Evolutionary conservation across 345 rosid species (phyloP).

Genomic region (Salix viminalis): DNA sequence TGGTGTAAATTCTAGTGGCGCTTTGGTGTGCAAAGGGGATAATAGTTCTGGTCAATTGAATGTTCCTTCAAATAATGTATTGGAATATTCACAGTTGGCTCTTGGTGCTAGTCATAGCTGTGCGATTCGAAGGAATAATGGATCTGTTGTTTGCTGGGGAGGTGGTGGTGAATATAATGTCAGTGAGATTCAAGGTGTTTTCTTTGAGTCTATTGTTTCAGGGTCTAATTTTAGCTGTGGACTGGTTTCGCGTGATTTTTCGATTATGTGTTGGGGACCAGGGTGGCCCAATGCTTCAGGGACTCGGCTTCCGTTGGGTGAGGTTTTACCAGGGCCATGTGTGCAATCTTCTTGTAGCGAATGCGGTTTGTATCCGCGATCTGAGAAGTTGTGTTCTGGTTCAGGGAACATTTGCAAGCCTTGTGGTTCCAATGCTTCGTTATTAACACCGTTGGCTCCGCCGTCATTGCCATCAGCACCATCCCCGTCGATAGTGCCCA

Average conservation of each 20-base stretch:
- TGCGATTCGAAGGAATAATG: constrained; percentile 40
- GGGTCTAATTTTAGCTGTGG: constrained; percentile 74
- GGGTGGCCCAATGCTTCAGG: constrained; percentile 39
- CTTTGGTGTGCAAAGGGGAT: constrained; percentile 51
- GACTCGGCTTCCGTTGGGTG: constrained; percentile 31
- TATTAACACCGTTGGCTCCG: constrained; percentile 6
- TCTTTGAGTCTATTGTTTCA: constrained; percentile 63
- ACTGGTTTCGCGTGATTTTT: constrained; percentile 34
- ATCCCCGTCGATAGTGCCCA: neutral
- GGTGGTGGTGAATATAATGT: constrained; percentile 35
- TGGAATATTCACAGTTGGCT: constrained; percentile 44
- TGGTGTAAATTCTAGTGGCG: constrained; percentile 55
- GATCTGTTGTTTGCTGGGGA: constrained; percentile 78
- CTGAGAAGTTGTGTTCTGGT: constrained; percentile 47
- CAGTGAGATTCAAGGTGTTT: constrained; percentile 24
- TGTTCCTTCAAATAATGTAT: constrained; percentile 34
- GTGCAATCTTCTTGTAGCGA: constrained; percentile 36
- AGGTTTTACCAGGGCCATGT: constrained; percentile 75
- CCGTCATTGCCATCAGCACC: constrained; percentile 2
- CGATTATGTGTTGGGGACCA: constrained; percentile 71
- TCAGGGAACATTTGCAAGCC: constrained; percentile 49
- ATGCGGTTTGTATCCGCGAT: constrained; percentile 46
- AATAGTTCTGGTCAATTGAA: constrained; percentile 54
- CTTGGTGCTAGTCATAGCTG: constrained; percentile 65
- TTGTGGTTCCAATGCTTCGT: constrained; percentile 23